phyloP scores from a whole-genome alignment of 495 filamentous ascomycete species.

The Neurospora sp. region DNA sequence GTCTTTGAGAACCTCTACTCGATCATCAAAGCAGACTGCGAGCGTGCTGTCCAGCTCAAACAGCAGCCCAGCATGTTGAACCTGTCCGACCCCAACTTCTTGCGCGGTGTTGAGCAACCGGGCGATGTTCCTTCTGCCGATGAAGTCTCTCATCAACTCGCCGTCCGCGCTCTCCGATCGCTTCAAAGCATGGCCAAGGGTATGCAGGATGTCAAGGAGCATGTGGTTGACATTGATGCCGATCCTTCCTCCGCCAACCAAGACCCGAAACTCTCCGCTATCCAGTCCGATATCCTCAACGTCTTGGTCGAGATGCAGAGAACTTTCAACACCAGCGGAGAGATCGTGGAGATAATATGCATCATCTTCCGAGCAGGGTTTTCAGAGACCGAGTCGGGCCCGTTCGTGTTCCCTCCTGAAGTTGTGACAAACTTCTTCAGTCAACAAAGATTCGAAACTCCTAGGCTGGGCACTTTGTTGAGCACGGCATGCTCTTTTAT shows the following conservation, averaged over 20 bases:
- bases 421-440: conserved; percentile 63
- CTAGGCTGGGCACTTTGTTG: conserved; percentile 64
- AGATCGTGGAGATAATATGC: conserved; percentile 67
- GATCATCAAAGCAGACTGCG: conserved; percentile 54
- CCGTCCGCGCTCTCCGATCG: conserved; percentile 58
- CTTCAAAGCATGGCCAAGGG: conserved; percentile 69
- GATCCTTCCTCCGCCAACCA: conserved; percentile 8
- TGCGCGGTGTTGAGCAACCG: conserved; percentile 18
- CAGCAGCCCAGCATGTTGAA: conserved; percentile 22
- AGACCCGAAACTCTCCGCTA: conserved; percentile 3
- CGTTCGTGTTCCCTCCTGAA: conserved; percentile 65
- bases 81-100: conserved; percentile 22
- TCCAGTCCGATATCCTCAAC: conserved; percentile 42
- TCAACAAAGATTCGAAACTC: conserved; percentile 48
- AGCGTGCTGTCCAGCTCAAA: conserved; percentile 27
- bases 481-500: conserved; percentile 70
- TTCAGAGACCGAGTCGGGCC: conserved; percentile 62
- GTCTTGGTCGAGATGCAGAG: conserved; percentile 40
- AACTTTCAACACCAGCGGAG: conserved; percentile 49
- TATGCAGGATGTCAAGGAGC: conserved; percentile 62
- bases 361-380: conserved; percentile 68
- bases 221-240: conserved; percentile 54
- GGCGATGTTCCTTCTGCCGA: conserved; percentile 12
- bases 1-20: conserved; percentile 54
- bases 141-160: conserved; percentile 42